Percentiles rank a stretch among this genome's conserved stretches.
Conservation (phyloP, 495 filamentous ascomycete species). For the Amphirosellinia nigrospora region DNA sequence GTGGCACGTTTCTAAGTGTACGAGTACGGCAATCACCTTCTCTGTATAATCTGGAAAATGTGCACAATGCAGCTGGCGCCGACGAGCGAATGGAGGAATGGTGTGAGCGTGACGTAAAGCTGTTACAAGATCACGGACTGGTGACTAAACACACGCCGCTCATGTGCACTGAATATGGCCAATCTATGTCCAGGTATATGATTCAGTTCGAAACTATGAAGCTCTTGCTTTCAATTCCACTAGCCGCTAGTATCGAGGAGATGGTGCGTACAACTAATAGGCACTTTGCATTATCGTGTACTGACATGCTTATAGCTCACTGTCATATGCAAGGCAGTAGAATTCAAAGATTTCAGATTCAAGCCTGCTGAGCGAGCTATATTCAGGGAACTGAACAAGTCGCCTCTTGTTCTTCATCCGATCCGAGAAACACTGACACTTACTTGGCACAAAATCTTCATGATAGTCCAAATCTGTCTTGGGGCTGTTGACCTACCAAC, state of each 20-base stretch:
- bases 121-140: conserved; percentile 67
- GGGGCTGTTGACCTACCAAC: conserved; percentile 74
- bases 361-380: conserved; percentile 74
- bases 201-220: conserved; percentile 92
- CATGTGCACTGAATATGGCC: conserved; percentile 76
- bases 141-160: conserved; percentile 60
- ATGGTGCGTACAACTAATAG: conserved; percentile 63
- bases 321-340: conserved; percentile 70
- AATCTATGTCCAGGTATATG: conserved; percentile 94
- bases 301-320: conserved; percentile 57
- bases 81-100: conserved; percentile 79
- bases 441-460: conserved; percentile 81
- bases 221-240: conserved; percentile 66
- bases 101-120: conserved; percentile 77
- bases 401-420: conserved; percentile 72
- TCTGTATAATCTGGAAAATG: conserved; percentile 68
- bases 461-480: conserved; percentile 83
- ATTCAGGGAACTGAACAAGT: conserved; percentile 84
- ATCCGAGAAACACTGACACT: conserved; percentile 78
- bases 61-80: conserved; percentile 52
- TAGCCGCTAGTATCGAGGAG: conserved; percentile 66
- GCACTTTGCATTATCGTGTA: conserved; percentile 41
- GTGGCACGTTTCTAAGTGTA: conserved; percentile 86
- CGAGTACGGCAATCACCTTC: conserved; percentile 78
- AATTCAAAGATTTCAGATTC: conserved; percentile 68